These are phyloP conservation scores for Botrytis tulipae DNA, from an alignment of 2,329 filamentous ascomycete species.

Conservation along the genomic window DNA sequence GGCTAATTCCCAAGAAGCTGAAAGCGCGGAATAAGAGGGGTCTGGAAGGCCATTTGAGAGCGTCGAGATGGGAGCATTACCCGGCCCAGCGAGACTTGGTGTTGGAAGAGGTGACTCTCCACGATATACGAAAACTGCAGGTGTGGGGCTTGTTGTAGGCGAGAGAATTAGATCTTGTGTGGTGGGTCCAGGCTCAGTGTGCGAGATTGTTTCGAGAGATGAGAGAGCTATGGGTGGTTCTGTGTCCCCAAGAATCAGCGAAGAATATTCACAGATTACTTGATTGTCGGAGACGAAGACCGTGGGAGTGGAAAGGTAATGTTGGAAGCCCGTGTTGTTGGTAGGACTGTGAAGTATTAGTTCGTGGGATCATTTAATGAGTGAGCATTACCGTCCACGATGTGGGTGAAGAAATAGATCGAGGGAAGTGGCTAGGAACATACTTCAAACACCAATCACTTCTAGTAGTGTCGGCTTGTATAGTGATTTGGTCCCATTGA, in stretches of 20 bases:
- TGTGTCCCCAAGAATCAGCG: neutral
- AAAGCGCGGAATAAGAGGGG: neutral
- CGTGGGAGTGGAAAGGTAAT: neutral
- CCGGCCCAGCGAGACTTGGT: neutral
- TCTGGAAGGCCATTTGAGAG: neutral
- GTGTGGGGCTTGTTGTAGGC: neutral
- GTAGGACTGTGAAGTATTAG: neutral
- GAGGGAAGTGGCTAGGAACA: neutral
- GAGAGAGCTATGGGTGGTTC: neutral
- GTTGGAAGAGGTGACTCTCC: neutral
- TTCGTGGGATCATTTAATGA: neutral
- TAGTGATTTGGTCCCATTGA: slow-evolving; percentile 1
- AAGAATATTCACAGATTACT: slow-evolving; percentile 1
- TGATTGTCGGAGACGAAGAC: neutral
- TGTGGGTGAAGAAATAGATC: neutral
- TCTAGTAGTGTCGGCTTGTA: slow-evolving; percentile 3
- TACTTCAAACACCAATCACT: slow-evolving; percentile 7
- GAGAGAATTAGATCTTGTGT: neutral
- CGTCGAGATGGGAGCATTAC: neutral
- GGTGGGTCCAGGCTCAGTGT: neutral
- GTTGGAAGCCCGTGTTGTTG: neutral
- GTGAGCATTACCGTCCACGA: neutral
- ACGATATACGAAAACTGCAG: neutral
- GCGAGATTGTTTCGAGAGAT: neutral
- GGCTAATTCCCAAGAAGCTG: neutral